Conservation (phyloP, 176 grass and related monocot genomes). For the Oropetium thomaeum region DNA sequence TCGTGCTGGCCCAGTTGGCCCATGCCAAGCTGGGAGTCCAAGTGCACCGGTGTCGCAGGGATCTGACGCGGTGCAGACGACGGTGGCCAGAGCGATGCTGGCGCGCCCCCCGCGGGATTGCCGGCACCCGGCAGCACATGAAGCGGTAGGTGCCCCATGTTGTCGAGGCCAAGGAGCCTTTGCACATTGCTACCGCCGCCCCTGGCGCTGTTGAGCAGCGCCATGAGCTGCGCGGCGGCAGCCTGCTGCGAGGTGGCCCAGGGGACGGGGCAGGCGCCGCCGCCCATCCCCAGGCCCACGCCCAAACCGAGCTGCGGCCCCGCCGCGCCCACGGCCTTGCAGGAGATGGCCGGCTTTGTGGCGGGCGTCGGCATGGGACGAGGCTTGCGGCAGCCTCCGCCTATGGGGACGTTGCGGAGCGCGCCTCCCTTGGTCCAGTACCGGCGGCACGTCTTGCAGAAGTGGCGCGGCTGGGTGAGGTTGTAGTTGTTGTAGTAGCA, state of each 20-base stretch:
- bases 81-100: constrained; percentile 41
- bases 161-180: constrained; percentile 42
- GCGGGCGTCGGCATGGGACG: constrained; percentile 43
- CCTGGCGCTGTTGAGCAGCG: constrained; percentile 53
- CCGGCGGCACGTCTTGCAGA: constrained; percentile 87
- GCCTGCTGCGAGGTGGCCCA: constrained; percentile 48
- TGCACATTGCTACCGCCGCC: constrained; percentile 37
- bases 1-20: constrained; percentile 40
- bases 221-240: constrained; percentile 60
- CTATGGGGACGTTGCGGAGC: constrained; percentile 76
- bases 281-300: constrained; percentile 31
- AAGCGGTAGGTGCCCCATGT: constrained; percentile 34
- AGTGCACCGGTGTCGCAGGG: constrained; percentile 17
- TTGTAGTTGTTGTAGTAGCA: constrained; percentile 92
- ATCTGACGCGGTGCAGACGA: not conserved
- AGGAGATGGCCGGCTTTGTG: constrained; percentile 32
- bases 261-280: constrained; percentile 2
- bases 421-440: constrained; percentile 90
- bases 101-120: constrained; percentile 12
- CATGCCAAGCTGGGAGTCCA: constrained; percentile 52
- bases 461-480: constrained; percentile 76
- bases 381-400: constrained; percentile 66
- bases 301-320: constrained; percentile 42
- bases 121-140: constrained; percentile 29
- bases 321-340: constrained; percentile 26